phyloP scores from a whole-genome alignment of 441 rosid genomes.

The Corymbia citriodora region DNA sequence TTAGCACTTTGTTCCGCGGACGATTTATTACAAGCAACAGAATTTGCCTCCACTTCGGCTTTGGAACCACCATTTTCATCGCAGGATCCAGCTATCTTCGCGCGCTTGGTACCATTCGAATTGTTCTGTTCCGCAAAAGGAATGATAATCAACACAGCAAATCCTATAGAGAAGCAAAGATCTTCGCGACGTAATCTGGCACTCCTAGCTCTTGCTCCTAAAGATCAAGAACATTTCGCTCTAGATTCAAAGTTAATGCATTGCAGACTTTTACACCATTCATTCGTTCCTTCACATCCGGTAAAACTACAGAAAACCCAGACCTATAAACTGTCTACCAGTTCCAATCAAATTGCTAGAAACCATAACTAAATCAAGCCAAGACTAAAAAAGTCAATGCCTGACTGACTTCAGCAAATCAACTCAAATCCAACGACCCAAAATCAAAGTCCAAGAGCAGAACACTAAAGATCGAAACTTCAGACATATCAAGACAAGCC shows the following conservation, averaged over 20 bases:
- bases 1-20: constrained; percentile 43
- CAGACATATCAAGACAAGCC: background rate
- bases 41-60: constrained; percentile 58
- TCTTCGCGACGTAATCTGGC: background rate
- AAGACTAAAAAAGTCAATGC: background rate
- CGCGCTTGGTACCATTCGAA: constrained; percentile 43
- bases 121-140: constrained; percentile 39
- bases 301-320: background rate
- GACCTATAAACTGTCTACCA: background rate
- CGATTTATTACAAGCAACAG: constrained; percentile 22
- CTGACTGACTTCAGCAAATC: background rate
- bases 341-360: background rate
- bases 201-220: background rate
- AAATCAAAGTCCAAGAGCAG: background rate
- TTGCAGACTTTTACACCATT: background rate
- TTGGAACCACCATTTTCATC: constrained; percentile 42
- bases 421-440: background rate
- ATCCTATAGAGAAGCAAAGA: background rate
- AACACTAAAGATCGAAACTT: background rate
- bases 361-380: background rate
- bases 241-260: background rate
- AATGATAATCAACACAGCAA: background rate
- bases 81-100: constrained; percentile 32
- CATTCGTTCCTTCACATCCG: background rate
- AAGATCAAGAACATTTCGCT: background rate